phyloP scores from a whole-genome alignment of 106 monocot species.

The Ottelia alismoides region DNA sequence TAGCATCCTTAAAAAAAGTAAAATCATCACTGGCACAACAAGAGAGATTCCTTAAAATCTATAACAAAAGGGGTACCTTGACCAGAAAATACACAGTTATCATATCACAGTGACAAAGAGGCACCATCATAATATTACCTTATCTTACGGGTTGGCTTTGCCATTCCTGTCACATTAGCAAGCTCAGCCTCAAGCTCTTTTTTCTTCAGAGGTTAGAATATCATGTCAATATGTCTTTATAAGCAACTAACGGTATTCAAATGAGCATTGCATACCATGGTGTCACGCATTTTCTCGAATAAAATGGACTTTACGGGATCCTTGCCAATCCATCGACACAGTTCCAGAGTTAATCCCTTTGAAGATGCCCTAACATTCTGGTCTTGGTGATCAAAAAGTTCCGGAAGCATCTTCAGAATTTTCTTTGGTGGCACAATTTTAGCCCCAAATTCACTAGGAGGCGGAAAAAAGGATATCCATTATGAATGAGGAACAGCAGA shows the following conservation, averaged over 20 bases:
- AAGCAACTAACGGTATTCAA: not conserved
- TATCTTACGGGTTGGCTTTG: constrained; percentile 93
- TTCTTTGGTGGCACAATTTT: constrained; percentile 93
- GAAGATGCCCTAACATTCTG: constrained; percentile 95
- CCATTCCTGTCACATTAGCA: constrained; percentile 68
- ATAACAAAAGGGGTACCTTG: no score
- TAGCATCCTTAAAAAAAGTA: no score
- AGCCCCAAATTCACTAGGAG: constrained; percentile 83
- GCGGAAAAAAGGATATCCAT: not conserved
- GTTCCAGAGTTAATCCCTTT: constrained; percentile 90
- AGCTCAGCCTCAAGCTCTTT: constrained; percentile 98
- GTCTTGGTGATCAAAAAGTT: constrained; percentile 98
- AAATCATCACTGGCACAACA: no score
- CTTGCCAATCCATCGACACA: constrained; percentile 99
- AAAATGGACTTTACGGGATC: constrained; percentile 93
- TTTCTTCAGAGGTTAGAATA: constrained; percentile 52
- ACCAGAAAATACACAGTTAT: no score
- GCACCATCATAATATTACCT: constrained; percentile 24
- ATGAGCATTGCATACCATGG: constrained; percentile 89
- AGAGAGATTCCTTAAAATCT: no score
- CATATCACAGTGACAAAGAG: not conserved
- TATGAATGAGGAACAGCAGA: not conserved
- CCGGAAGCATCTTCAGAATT: constrained; percentile 97
- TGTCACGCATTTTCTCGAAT: constrained; percentile 99
- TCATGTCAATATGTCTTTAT: constrained; percentile 1